A percentile compares a stretch with the other conserved stretches of the same genome.
These are phyloP conservation scores for Penicillium atrosanguineum DNA, from an alignment of 495 filamentous ascomycete genomes.

Conservation along the genomic window DNA sequence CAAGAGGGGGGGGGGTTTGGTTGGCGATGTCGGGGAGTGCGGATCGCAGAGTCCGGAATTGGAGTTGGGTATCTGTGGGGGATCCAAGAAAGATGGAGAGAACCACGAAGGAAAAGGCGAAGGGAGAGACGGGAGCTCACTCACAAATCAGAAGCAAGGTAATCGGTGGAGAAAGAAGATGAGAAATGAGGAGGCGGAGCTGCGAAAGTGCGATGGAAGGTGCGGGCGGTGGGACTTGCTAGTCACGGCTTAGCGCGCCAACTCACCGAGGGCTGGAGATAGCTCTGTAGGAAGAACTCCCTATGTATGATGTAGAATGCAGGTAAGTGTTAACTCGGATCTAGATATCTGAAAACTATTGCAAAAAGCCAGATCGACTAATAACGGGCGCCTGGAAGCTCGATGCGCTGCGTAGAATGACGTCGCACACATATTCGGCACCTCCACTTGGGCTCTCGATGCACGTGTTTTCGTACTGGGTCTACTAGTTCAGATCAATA, in stretches of 20 bases:
- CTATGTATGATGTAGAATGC: background rate
- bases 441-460: conserved; percentile 3
- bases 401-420: conserved; percentile 20
- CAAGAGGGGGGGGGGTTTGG: conserved; percentile 5
- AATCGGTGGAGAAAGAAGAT: conserved; percentile 11
- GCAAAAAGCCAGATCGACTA: conserved; percentile 13
- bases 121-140: conserved; percentile 6
- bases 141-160: conserved; percentile 16
- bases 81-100: conserved; percentile 19
- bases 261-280: background rate
- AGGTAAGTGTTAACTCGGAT: background rate
- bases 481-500: background rate
- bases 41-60: conserved; percentile 23
- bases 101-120: conserved; percentile 2
- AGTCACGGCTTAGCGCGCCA: background rate
- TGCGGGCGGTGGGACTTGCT: conserved; percentile 1
- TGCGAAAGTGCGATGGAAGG: background rate
- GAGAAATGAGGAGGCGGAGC: conserved; percentile 9
- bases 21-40: conserved; percentile 6
- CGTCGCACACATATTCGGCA: conserved; percentile 32
- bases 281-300: too few species aligned
- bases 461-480: background rate
- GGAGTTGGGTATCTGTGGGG: conserved; percentile 28
- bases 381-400: background rate
- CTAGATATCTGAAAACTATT: background rate